Evolutionary conservation across 2,329 filamentous ascomycete genomes (phyloP).

Genomic region (Fonsecaea erecta): DNA sequence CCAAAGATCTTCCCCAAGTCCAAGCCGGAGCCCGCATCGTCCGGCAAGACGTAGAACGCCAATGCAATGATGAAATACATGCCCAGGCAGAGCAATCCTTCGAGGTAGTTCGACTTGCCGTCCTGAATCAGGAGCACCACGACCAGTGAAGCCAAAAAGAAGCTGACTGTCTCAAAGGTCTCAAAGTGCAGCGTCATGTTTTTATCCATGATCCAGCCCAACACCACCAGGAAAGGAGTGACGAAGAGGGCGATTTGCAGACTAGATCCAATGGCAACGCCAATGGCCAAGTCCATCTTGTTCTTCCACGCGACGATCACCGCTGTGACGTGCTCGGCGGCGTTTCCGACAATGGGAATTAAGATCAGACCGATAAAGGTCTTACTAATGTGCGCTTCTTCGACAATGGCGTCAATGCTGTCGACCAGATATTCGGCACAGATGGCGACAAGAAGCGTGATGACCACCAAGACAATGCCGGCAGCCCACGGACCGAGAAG

Average conservation of each 20-base stretch:
- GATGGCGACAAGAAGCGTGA: slow-evolving; percentile 71
- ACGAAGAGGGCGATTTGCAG: slow-evolving; percentile 83
- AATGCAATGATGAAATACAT: slow-evolving; percentile 56
- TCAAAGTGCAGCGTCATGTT: slow-evolving; percentile 82
- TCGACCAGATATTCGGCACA: slow-evolving; percentile 79
- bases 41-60: slow-evolving; percentile 56
- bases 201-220: slow-evolving; percentile 75
- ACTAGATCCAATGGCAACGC: slow-evolving; percentile 79
- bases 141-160: slow-evolving; percentile 75
- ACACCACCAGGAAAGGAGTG: slow-evolving; percentile 77
- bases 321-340: slow-evolving; percentile 80
- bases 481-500: slow-evolving; percentile 68
- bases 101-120: slow-evolving; percentile 82
- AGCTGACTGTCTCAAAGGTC: slow-evolving; percentile 77
- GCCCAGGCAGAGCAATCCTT: slow-evolving; percentile 72
- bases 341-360: slow-evolving; percentile 79
- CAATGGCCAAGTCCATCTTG: slow-evolving; percentile 71
- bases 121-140: slow-evolving; percentile 77
- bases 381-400: slow-evolving; percentile 72
- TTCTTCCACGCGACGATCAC: slow-evolving; percentile 78
- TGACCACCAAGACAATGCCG: slow-evolving; percentile 67
- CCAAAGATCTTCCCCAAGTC: slow-evolving; percentile 27
- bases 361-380: slow-evolving; percentile 80
- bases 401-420: slow-evolving; percentile 74
- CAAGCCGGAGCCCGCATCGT: slow-evolving; percentile 40